Conservation (phyloP, 192 early-diverging fungal genomes). For the Phlyctochytrium arcticum region DNA sequence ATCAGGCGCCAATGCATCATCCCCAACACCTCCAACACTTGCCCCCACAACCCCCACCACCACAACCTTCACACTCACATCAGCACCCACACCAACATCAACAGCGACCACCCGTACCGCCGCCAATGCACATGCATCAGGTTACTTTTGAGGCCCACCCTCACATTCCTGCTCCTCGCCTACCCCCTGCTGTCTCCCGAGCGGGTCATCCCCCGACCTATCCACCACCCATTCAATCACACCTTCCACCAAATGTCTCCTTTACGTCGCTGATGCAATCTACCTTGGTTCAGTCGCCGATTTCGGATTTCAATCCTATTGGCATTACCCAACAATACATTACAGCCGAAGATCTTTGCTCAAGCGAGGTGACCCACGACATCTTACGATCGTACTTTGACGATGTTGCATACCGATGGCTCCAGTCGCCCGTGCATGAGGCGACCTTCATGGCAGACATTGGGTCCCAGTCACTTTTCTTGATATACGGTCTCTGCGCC, state of each 20-base stretch:
- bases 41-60: neutral
- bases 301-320: no score
- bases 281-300: no score
- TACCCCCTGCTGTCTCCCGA: neutral
- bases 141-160: no score
- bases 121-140: no score
- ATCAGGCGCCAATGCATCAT: neutral
- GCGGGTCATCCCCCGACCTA: neutral
- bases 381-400: neutral
- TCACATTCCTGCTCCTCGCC: no score
- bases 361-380: neutral
- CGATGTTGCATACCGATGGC: neutral
- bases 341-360: no score
- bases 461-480: conserved; percentile 14
- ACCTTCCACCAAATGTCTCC: no score
- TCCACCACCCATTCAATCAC: neutral
- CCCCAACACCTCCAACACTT: neutral
- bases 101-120: no score
- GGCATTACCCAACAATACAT: neutral
- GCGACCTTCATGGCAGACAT: neutral
- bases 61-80: neutral
- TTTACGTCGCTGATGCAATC: no score
- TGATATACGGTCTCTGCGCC: conserved; percentile 4
- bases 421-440: conserved; percentile 1
- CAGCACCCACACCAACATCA: neutral